Percentiles rank a stretch among this genome's conserved stretches.
These are phyloP conservation scores for Neonectria punicea DNA, from an alignment of 2,329 filamentous ascomycete species.

Conservation along the genomic window DNA sequence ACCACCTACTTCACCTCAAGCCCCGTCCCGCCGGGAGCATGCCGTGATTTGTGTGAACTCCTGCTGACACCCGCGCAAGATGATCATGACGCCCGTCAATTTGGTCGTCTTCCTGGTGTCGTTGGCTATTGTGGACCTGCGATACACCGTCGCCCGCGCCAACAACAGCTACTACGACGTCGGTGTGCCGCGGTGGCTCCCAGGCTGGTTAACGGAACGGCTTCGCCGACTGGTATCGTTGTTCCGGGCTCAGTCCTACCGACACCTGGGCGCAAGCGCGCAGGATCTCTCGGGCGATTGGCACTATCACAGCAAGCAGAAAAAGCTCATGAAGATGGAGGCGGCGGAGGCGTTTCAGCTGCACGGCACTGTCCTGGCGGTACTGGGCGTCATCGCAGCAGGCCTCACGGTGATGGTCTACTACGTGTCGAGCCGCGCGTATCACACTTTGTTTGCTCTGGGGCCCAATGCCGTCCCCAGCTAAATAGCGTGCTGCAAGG, in stretches of 20 bases:
- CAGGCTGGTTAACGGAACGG: constrained; percentile 31
- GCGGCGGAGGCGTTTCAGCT: constrained; percentile 72
- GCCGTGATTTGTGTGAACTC: neutral
- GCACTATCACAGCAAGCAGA: constrained; percentile 67
- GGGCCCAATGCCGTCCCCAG: neutral
- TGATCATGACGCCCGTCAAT: constrained; percentile 70
- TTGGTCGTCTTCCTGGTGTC: constrained; percentile 74
- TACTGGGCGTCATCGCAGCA: constrained; percentile 51
- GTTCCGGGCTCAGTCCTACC: constrained; percentile 54
- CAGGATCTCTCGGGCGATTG: constrained; percentile 38
- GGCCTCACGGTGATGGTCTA: constrained; percentile 24
- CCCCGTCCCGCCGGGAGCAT: neutral
- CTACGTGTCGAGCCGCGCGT: constrained; percentile 32
- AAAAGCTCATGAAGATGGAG: constrained; percentile 70
- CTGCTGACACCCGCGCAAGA: constrained; percentile 43
- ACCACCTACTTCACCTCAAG: constrained; percentile 1
- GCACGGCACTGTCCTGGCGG: constrained; percentile 63
- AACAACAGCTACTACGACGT: constrained; percentile 44
- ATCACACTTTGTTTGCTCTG: constrained; percentile 6
- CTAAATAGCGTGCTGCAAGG: constrained; percentile 17
- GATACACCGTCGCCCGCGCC: constrained; percentile 62
- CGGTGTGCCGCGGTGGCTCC: constrained; percentile 26
- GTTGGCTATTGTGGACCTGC: constrained; percentile 69
- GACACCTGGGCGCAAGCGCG: constrained; percentile 44
- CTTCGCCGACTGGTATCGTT: constrained; percentile 53